Conservation (phyloP, 176 grass and related monocot genomes). For the Puya raimondii region DNA sequence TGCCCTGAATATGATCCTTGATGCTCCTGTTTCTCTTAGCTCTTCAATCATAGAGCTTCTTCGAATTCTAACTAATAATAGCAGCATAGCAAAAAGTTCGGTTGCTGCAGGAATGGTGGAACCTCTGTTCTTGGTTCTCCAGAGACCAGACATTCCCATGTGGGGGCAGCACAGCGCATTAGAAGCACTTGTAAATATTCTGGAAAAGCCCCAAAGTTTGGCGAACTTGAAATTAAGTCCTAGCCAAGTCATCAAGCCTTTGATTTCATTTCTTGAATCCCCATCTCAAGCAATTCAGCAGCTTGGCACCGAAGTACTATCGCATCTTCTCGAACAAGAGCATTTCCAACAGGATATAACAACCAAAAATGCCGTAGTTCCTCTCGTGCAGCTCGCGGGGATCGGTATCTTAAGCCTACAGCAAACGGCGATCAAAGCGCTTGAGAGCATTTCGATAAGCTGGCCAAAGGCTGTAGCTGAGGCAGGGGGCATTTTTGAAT, state of each 20-base stretch:
- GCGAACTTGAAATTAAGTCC: slow-evolving; percentile 68
- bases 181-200: slow-evolving; percentile 94
- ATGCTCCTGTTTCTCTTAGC: slow-evolving; percentile 71
- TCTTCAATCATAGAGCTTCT: slow-evolving; percentile 84
- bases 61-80: slow-evolving; percentile 96
- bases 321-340: slow-evolving; percentile 88
- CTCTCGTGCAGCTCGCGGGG: slow-evolving; percentile 88
- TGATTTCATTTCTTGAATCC: slow-evolving; percentile 90
- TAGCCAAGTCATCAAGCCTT: slow-evolving; percentile 87
- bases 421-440: slow-evolving; percentile 90
- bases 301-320: slow-evolving; percentile 81
- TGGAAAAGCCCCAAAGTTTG: slow-evolving; percentile 91
- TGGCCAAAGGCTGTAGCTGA: slow-evolving; percentile 96
- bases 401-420: slow-evolving; percentile 90
- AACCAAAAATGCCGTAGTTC: slow-evolving; percentile 84
- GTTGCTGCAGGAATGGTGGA: slow-evolving; percentile 88
- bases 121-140: slow-evolving; percentile 87
- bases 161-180: slow-evolving; percentile 88
- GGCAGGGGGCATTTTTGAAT: slow-evolving; percentile 90
- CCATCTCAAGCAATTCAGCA: slow-evolving; percentile 97
- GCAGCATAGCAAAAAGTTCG: slow-evolving; percentile 89
- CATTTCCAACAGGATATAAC: slow-evolving; percentile 95
- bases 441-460: slow-evolving; percentile 84
- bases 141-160: slow-evolving; percentile 66
- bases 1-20: slow-evolving; percentile 89